A percentile compares a stretch with the other conserved stretches of the same genome.
Evolutionary conservation across 169 alveolate species (phyloP).

Genomic region (Toxoplasma gondii): DNA sequence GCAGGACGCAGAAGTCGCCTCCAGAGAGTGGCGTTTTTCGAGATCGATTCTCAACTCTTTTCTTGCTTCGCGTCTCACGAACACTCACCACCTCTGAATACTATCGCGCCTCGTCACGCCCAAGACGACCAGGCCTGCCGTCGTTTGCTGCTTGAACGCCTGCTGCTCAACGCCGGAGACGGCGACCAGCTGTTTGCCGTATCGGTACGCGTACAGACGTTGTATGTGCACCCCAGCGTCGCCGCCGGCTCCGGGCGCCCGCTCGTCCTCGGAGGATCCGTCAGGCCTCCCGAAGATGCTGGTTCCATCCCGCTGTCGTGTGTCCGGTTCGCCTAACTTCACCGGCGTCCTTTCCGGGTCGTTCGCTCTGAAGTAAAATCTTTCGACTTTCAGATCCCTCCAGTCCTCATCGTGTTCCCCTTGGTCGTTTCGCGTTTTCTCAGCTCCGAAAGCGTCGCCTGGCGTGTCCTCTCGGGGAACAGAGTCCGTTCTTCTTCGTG

Average conservation of each 20-base stretch:
- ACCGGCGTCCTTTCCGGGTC: slow-evolving; percentile 48
- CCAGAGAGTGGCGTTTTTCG: no score
- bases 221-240: background rate
- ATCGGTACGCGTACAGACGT: slow-evolving; percentile 7
- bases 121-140: slow-evolving; percentile 14
- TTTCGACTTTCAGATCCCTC: slow-evolving; percentile 9
- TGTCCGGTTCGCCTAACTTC: background rate
- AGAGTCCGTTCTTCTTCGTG: background rate
- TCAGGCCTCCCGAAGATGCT: background rate
- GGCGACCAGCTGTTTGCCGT: slow-evolving; percentile 47
- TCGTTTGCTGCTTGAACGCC: background rate
- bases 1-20: no score
- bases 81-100: slow-evolving; percentile 24
- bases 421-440: background rate
- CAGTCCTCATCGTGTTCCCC: background rate
- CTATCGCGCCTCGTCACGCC: slow-evolving; percentile 21
- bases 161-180: slow-evolving; percentile 28
- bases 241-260: background rate
- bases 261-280: background rate
- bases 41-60: no score
- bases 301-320: background rate
- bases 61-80: no score
- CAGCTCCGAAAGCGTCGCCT: background rate
- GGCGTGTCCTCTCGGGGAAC: background rate
- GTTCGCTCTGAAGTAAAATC: slow-evolving; percentile 42